Conservation (phyloP, 148 eudicot species). For the Spergularia marina region DNA sequence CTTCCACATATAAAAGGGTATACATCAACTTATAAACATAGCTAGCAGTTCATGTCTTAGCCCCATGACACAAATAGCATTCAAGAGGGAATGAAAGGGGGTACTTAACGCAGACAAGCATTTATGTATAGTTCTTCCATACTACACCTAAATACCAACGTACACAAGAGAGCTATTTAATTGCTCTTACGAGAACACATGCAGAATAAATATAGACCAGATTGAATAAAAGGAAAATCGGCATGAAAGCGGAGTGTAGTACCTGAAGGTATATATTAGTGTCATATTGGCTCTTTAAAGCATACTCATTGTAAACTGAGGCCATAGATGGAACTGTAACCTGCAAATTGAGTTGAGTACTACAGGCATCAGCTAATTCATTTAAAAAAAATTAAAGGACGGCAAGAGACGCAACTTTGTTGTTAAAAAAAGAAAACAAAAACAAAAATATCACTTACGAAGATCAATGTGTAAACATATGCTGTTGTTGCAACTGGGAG, state of each 20-base stretch:
- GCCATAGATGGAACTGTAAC: constrained; percentile 86
- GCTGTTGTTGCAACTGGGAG: constrained; percentile 78
- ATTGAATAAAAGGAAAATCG: background rate
- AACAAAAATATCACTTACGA: constrained; percentile 61
- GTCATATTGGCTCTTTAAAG: constrained; percentile 90
- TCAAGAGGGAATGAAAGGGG: too few species aligned
- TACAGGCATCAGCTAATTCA: constrained; percentile 1
- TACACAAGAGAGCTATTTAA: background rate
- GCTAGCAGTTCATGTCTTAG: too few species aligned
- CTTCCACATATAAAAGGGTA: too few species aligned
- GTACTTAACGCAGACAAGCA: too few species aligned
- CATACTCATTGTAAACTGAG: constrained; percentile 88
- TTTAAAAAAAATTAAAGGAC: constrained; percentile 1
- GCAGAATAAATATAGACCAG: background rate
- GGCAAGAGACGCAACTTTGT: too few species aligned
- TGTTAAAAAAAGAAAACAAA: background rate
- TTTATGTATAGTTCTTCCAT: too few species aligned
- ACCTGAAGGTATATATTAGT: constrained; percentile 95
- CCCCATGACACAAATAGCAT: too few species aligned
- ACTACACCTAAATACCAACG: too few species aligned
- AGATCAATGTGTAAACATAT: constrained; percentile 76
- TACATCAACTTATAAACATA: too few species aligned
- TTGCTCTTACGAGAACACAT: background rate
- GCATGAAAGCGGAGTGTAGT: constrained; percentile 4
- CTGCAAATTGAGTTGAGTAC: constrained; percentile 34